These are phyloP conservation scores for Pugionium dolabratum DNA, from an alignment of 345 rosid species.

Conservation along the genomic window DNA sequence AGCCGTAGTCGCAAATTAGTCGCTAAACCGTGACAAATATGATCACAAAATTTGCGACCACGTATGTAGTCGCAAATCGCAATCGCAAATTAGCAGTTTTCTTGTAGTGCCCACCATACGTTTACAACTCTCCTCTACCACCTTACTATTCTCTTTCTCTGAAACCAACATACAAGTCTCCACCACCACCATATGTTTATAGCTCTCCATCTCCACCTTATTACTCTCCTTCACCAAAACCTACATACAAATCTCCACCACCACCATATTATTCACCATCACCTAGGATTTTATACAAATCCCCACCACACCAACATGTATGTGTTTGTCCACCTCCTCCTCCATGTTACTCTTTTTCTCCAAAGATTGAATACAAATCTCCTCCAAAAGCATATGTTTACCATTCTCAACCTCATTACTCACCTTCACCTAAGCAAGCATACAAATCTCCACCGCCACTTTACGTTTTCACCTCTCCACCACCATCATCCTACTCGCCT, in stretches of 20 bases:
- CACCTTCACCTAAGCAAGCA: background rate
- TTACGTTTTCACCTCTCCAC: background rate
- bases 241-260: too few relatives aligned
- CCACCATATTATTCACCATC: slow-evolving; percentile 1
- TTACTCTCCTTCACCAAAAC: too few relatives aligned
- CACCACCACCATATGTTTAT: too few relatives aligned
- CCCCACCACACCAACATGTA: slow-evolving; percentile 8
- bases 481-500: slow-evolving; percentile 5
- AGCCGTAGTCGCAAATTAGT: too few relatives aligned
- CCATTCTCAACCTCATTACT: background rate
- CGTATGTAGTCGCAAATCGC: too few relatives aligned
- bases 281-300: background rate
- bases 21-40: too few relatives aligned
- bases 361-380: slow-evolving; percentile 1
- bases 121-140: background rate
- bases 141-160: too few relatives aligned
- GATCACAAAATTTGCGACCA: too few relatives aligned
- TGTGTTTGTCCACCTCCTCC: slow-evolving; percentile 2
- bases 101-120: slow-evolving; percentile 1
- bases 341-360: slow-evolving; percentile 1
- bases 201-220: too few relatives aligned
- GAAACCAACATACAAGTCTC: too few relatives aligned
- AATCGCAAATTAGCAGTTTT: too few relatives aligned
- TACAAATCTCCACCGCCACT: slow-evolving; percentile 19
- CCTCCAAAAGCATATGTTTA: slow-evolving; percentile 1